A percentile compares a stretch with the other conserved stretches of the same genome.
These are phyloP conservation scores for Pseudocercospora fijiensis DNA, from an alignment of 2,329 filamentous ascomycete genomes.

Conservation along the genomic window DNA sequence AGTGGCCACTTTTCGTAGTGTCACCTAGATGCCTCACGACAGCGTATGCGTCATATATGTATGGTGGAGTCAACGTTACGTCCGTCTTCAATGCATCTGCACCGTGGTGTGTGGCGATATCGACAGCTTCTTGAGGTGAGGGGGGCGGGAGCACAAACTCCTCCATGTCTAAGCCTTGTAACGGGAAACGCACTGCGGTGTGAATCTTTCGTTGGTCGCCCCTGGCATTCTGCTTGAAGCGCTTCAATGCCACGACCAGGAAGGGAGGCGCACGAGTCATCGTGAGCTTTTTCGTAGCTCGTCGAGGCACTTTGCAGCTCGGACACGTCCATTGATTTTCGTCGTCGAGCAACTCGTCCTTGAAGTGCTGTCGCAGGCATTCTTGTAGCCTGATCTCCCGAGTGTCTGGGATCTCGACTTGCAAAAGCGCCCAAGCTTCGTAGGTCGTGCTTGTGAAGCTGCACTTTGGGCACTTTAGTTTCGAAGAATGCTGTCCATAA, in stretches of 20 bases:
- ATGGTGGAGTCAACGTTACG: constrained; percentile 54
- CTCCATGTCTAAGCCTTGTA: constrained; percentile 65
- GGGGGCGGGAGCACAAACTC: constrained; percentile 58
- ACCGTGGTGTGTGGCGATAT: constrained; percentile 37
- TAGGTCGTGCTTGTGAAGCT: constrained; percentile 64
- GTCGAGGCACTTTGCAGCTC: constrained; percentile 66
- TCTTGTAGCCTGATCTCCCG: constrained; percentile 63
- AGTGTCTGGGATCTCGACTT: constrained; percentile 66
- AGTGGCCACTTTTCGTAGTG: constrained; percentile 72
- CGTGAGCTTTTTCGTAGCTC: constrained; percentile 68
- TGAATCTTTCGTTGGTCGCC: constrained; percentile 65
- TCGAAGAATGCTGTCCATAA: constrained; percentile 67
- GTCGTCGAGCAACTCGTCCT: constrained; percentile 65
- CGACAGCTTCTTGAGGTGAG: constrained; percentile 34
- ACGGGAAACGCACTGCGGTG: constrained; percentile 72
- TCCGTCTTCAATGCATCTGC: constrained; percentile 37
- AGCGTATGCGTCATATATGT: constrained; percentile 81
- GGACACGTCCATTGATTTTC: constrained; percentile 73
- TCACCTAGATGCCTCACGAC: constrained; percentile 75
- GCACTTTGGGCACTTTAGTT: constrained; percentile 61
- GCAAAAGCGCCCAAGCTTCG: constrained; percentile 69
- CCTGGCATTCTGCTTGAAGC: constrained; percentile 58
- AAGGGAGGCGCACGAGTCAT: constrained; percentile 77
- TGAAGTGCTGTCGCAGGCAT: constrained; percentile 68
- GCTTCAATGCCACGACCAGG: constrained; percentile 74